Percentiles rank a stretch among this genome's conserved stretches.
Evolutionary conservation across 78 protist genomes (phyloP).

Genomic region (Guillardia theta): DNA sequence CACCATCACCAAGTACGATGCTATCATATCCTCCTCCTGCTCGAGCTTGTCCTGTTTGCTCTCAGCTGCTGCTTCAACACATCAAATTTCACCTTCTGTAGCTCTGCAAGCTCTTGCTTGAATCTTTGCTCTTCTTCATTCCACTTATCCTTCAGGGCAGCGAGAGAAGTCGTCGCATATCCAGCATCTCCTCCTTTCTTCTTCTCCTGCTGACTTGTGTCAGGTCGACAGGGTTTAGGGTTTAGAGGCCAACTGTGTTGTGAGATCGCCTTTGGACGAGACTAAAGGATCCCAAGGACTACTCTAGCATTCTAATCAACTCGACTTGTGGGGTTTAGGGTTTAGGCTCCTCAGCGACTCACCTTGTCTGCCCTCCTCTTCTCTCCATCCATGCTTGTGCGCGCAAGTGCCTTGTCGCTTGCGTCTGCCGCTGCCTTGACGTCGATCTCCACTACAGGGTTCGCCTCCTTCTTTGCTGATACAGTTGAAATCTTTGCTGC

Average conservation of each 20-base stretch:
- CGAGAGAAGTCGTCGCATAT: not conserved
- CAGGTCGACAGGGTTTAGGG: too few relatives aligned
- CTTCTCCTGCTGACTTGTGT: not conserved
- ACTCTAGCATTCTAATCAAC: too few relatives aligned
- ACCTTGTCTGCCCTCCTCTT: not conserved
- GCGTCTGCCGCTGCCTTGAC: not conserved
- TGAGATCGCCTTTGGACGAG: not conserved
- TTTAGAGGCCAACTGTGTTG: too few relatives aligned
- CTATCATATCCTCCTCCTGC: not conserved
- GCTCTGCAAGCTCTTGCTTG: not conserved
- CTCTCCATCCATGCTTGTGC: not conserved
- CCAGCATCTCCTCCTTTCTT: not conserved
- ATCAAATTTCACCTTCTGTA: not conserved
- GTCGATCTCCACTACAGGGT: conserved; percentile 6
- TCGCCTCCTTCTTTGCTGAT: not conserved
- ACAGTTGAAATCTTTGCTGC: not conserved
- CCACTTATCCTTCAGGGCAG: too few relatives aligned
- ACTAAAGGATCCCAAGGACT: not conserved
- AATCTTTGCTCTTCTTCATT: not conserved
- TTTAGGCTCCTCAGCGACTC: too few relatives aligned
- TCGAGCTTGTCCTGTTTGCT: not conserved
- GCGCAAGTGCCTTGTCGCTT: not conserved
- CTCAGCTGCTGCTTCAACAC: not conserved
- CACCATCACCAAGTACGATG: not conserved
- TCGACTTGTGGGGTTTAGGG: too few relatives aligned